Conservation (phyloP, 768 basidiomycete genomes). For the Naganishia antarctica region DNA sequence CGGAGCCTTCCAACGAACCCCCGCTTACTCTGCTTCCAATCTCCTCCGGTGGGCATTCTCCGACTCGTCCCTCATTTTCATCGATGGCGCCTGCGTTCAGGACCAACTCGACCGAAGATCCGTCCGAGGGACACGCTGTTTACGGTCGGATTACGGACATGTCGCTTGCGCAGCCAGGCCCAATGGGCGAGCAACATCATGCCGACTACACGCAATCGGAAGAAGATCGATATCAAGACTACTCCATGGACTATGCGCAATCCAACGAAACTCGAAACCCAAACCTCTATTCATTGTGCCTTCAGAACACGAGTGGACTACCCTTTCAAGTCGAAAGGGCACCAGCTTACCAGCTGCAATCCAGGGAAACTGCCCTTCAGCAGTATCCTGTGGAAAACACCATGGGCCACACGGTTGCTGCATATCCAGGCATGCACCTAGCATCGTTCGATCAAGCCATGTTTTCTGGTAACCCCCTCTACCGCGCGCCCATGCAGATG, state of each 20-base stretch:
- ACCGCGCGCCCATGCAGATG: conserved; percentile 12
- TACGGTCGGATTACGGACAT: background rate
- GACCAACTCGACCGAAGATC: no score
- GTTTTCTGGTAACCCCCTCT: background rate
- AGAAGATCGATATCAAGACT: background rate
- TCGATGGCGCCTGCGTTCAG: background rate
- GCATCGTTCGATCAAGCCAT: background rate
- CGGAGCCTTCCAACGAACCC: background rate
- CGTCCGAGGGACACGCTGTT: no score
- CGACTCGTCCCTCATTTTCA: background rate
- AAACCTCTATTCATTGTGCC: background rate
- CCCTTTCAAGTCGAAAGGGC: background rate
- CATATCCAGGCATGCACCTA: background rate
- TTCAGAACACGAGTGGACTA: background rate
- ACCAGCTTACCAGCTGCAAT: background rate
- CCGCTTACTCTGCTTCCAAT: background rate
- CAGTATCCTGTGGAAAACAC: background rate
- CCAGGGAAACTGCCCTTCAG: background rate
- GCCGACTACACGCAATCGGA: no score
- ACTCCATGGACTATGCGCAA: background rate
- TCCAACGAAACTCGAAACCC: background rate
- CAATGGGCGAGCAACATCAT: no score
- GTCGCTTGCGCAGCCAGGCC: no score
- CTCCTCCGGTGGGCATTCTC: conserved; percentile 16
- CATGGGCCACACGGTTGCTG: background rate